Percentiles rank a stretch among this genome's conserved stretches.
These are phyloP conservation scores for Musa balbisiana DNA, from an alignment of 202 grass and related monocot species.

Conservation along the genomic window DNA sequence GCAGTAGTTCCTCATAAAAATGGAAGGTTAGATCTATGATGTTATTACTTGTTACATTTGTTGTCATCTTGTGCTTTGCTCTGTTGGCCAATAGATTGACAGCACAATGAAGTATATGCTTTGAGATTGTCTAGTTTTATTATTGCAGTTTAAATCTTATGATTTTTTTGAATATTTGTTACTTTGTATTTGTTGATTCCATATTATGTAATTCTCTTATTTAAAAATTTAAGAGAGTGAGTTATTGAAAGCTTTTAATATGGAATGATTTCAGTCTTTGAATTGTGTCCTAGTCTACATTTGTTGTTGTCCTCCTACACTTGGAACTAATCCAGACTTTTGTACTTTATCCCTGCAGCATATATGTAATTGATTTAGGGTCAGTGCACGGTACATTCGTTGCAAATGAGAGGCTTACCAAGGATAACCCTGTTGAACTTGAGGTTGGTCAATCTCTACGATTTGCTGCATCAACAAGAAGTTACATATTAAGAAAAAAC, in stretches of 20 bases:
- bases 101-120: not conserved
- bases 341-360: constrained; percentile 36
- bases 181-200: too few species aligned
- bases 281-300: not conserved
- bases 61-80: not conserved
- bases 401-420: constrained; percentile 83
- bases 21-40: constrained; percentile 51
- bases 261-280: not conserved
- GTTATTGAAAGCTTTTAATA: not conserved
- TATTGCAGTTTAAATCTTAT: too few species aligned
- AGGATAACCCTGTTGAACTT: constrained; percentile 83
- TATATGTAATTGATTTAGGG: constrained; percentile 90
- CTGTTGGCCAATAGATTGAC: not conserved
- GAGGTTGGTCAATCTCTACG: constrained; percentile 93
- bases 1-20: constrained; percentile 87
- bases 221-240: not conserved
- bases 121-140: not conserved
- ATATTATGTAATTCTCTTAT: too few species aligned
- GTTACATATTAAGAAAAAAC: constrained; percentile 70
- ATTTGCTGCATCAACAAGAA: constrained; percentile 89
- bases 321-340: not conserved
- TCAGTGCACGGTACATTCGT: constrained; percentile 96
- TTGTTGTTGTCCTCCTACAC: not conserved
- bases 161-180: too few species aligned
- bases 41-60: not conserved